Base-by-base conservation (phyloP, 148 eudicot genomes). In the Vaccinium myrtillus region DNA sequence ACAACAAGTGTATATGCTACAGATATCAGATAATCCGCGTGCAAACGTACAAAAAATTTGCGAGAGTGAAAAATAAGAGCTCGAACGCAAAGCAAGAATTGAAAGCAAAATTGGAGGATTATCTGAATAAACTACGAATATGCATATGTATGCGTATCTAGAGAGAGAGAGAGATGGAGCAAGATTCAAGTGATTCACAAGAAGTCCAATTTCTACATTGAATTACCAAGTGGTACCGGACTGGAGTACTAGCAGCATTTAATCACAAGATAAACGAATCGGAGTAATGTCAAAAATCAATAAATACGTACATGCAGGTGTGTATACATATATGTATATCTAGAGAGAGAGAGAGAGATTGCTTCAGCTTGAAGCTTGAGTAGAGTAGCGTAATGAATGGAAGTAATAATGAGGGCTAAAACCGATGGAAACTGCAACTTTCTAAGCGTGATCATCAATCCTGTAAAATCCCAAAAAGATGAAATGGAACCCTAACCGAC, bases 361-460 rank as follows among this genome's bases (percentile, higher is more conserved):
- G 84, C 84, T 75, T 85, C 2, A 59, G 81, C 6, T 23, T 6
- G 49, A 81, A 85, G 87, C 78, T 36, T 36, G 39, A 36, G 39
- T 36, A 36, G 39, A 36, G 39, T 36, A 73, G 73, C 32, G n/a
- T 32, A 25, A 48, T 32, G 7, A 48, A 16, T 73, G 77, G 21
- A 46, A 48, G 25, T 6, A 48, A 67, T 27, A 63, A 61, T 23
- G 53, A 69, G 69, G 21, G 5, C 5, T 51, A 63, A n/a, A 8
- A 10, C 13, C 53, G 59, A 43, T 43, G 46, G 46, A 56, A 80
- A 1, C 39, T 48, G 75, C 43, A 81, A 59, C 84, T 86, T 86
- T 86, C 13, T 19, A 76, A 65, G 87, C 87, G 81, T 86, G 84
- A 86, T 76, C 77, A 63, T 67, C 55, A 86, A 77, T 63, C 19